phyloP scores from a whole-genome alignment of 192 early-diverging fungal genomes.

The Paraglomus brasilianum region DNA sequence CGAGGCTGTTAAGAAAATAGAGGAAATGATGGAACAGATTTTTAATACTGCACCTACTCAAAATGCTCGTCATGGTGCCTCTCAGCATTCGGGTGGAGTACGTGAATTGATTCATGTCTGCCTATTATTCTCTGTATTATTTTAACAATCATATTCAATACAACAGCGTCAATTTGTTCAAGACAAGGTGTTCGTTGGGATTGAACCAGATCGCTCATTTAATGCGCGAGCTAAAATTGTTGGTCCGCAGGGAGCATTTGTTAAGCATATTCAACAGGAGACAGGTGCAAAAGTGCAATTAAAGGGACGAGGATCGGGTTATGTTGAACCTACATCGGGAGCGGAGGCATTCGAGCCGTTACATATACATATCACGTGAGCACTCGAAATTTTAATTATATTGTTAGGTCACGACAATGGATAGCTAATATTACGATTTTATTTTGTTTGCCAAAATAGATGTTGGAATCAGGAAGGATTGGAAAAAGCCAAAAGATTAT shows the following conservation, averaged over 20 bases:
- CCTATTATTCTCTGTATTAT: slow-evolving; percentile 7
- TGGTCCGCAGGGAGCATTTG: slow-evolving; percentile 75
- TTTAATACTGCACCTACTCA: slow-evolving; percentile 40
- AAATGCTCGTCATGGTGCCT: slow-evolving; percentile 32
- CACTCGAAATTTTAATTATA: not conserved
- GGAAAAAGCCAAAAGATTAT: slow-evolving; percentile 64
- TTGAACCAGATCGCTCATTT: slow-evolving; percentile 72
- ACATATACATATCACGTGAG: slow-evolving; percentile 79
- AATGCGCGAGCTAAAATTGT: slow-evolving; percentile 86
- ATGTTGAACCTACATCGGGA: slow-evolving; percentile 59
- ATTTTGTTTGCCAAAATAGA: slow-evolving; percentile 39
- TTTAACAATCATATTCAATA: not conserved
- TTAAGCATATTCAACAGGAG: slow-evolving; percentile 85
- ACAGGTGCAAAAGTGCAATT: slow-evolving; percentile 78
- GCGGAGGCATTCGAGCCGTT: slow-evolving; percentile 74
- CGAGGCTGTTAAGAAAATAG: slow-evolving; percentile 67
- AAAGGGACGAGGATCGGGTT: slow-evolving; percentile 84
- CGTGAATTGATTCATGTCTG: not conserved
- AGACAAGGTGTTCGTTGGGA: slow-evolving; percentile 71
- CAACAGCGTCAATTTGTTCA: slow-evolving; percentile 51
- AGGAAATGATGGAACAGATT: slow-evolving; percentile 70
- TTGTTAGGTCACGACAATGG: not conserved
- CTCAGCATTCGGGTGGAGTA: slow-evolving; percentile 14
- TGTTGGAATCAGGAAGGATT: slow-evolving; percentile 64
- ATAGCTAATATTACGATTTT: not conserved